Conservation (phyloP, 768 basidiomycete species). For the Arthromyces matolae region DNA sequence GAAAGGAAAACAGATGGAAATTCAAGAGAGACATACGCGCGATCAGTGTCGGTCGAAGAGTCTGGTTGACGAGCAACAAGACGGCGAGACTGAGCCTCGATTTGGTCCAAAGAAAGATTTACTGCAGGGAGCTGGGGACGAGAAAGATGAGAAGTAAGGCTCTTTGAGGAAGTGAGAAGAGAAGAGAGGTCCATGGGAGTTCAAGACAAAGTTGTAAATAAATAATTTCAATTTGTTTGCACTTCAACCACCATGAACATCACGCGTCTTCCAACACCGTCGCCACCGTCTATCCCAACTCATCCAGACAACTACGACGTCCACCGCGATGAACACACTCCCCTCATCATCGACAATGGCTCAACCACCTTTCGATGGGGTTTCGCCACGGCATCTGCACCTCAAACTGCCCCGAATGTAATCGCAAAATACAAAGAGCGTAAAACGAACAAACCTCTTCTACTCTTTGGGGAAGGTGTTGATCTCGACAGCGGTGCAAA, state of each 20-base stretch:
- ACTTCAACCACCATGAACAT: conserved; percentile 11
- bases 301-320: conserved; percentile 43
- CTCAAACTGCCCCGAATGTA: conserved; percentile 64
- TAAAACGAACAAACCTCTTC: conserved; percentile 72
- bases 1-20: background rate
- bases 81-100: conserved; percentile 87
- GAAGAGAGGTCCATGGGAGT: conserved; percentile 57
- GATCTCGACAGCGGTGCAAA: conserved; percentile 84
- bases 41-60: conserved; percentile 60
- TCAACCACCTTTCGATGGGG: conserved; percentile 81
- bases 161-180: conserved; percentile 66
- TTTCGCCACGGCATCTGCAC: conserved; percentile 59
- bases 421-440: conserved; percentile 89
- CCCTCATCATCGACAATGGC: conserved; percentile 89
- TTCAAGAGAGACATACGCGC: conserved; percentile 67
- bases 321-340: conserved; percentile 48
- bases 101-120: conserved; percentile 88
- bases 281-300: conserved; percentile 20
- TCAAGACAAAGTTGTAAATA: too few relatives aligned
- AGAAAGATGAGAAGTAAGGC: conserved; percentile 72
- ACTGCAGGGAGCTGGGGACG: conserved; percentile 84
- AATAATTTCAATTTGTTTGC: background rate
- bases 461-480: conserved; percentile 85
- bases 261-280: conserved; percentile 14
- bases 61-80: conserved; percentile 72